Conservation (phyloP, 192 early-diverging fungal genomes). For the Rhizophagus sp. region DNA sequence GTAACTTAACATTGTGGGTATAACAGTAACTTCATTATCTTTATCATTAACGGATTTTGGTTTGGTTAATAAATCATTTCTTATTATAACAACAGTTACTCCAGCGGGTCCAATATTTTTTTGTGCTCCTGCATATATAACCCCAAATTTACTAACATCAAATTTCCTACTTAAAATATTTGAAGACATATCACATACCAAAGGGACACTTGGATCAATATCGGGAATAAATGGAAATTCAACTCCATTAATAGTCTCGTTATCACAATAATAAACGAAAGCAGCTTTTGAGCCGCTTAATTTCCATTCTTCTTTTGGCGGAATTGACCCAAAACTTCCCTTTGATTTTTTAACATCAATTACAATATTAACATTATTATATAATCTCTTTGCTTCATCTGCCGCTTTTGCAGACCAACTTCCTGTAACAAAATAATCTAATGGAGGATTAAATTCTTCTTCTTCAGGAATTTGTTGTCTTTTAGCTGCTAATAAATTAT, state of each 20-base stretch:
- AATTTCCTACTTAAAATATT: constrained; percentile 80
- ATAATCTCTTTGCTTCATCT: constrained; percentile 81
- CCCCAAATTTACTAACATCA: constrained; percentile 79
- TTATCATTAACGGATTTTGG: constrained; percentile 38
- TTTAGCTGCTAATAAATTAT: constrained; percentile 81
- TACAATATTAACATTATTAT: constrained; percentile 80
- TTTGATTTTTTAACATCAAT: constrained; percentile 63
- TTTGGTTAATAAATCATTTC: constrained; percentile 81
- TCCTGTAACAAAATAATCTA: constrained; percentile 92
- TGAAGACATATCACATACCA: constrained; percentile 91
- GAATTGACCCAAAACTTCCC: constrained; percentile 57
- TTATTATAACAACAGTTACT: constrained; percentile 89
- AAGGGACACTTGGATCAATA: constrained; percentile 60
- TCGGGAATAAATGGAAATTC: constrained; percentile 69
- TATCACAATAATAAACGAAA: constrained; percentile 96
- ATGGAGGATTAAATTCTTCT: constrained; percentile 48
- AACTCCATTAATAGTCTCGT: constrained; percentile 97
- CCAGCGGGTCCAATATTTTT: constrained; percentile 96
- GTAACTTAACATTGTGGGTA: constrained; percentile 88
- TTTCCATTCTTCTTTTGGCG: constrained; percentile 64
- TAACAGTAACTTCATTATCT: constrained; percentile 40
- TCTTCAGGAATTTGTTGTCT: constrained; percentile 22
- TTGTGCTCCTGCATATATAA: constrained; percentile 96
- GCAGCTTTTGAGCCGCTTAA: constrained; percentile 70
- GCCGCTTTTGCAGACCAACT: constrained; percentile 87